Evolutionary conservation across 2,329 filamentous ascomycete genomes (phyloP), one percentile per base, ranked within the genome.

Genomic region (Sclerotinia spermophila): DNA sequence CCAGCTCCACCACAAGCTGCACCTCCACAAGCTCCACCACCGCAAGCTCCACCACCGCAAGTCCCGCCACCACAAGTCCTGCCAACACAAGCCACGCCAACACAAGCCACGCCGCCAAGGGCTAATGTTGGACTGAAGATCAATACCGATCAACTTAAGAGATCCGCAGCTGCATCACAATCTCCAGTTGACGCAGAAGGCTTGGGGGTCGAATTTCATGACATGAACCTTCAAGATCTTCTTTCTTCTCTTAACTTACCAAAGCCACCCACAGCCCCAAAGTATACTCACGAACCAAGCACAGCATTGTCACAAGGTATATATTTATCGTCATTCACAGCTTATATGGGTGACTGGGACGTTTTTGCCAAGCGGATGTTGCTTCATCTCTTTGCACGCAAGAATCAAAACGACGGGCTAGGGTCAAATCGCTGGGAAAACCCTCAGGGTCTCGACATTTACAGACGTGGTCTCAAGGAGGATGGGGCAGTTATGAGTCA

Each of bases 401-500:
- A 86, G 71, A 79, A 79, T 2, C 78, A 84, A 48, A 81, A 74
- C 35, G 76, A 76, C 48, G 55, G 15, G 2, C 59, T 77, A 33
- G 72, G 71, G n/a, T 83, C 71, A 75, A 79, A 56, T 77, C 81
- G 30, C 83, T 84, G 67, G 84, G 84, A 35, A 81, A 85, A 73
- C 33, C 59, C 71, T 53, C 73, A 75, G 1, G 87, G 86, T 0
- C 83, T 89, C 35, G 78, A 82, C 24, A 84, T 86, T 69, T 93
- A 93, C 77, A 79, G 87, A 71, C 81, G 81, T 51, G 87, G 86
- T 78, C 80, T 90, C 69, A 85, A 86, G 74, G 87, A 92, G 79
- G 91, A 94, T 77, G 85, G 88, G 73, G 82, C 83, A 62, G 86
- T 92, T 7, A 83, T 89, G 70, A 83, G 83, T 76, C 84, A 85